Conservation (phyloP, 441 rosid genomes). For the Macaranga tanarius region DNA sequence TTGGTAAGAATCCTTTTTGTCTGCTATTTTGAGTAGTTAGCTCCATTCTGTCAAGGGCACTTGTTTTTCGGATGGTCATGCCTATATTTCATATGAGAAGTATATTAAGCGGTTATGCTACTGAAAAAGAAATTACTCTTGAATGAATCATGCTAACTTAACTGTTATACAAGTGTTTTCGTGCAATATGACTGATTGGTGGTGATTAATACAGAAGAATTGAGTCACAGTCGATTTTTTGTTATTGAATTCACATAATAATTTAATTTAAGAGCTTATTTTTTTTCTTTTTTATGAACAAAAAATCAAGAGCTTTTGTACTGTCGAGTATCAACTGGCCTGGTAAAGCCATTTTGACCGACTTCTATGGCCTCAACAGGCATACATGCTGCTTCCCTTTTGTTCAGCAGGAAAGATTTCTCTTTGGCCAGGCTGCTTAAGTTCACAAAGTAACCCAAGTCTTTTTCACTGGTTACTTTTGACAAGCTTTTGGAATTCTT, state of each 20-base stretch:
- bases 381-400: neutral
- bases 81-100: neutral
- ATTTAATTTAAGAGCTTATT: constrained; percentile 6
- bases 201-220: neutral
- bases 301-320: neutral
- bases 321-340: neutral
- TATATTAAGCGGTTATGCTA: neutral
- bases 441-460: neutral
- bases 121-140: neutral
- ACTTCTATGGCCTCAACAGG: neutral
- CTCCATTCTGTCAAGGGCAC: constrained; percentile 12
- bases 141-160: neutral
- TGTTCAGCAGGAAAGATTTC: neutral
- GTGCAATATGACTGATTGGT: neutral
- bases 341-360: neutral
- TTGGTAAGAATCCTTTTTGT: constrained; percentile 54
- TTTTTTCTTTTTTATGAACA: neutral
- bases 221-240: neutral
- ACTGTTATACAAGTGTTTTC: neutral
- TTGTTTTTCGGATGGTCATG: neutral
- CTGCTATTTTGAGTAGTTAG: constrained; percentile 17
- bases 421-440: neutral
- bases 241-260: neutral
- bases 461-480: neutral
- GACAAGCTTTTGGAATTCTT: neutral